These are phyloP conservation scores for Eutypella sp. DNA, from an alignment of 2,329 filamentous ascomycete species.

Conservation along the genomic window DNA sequence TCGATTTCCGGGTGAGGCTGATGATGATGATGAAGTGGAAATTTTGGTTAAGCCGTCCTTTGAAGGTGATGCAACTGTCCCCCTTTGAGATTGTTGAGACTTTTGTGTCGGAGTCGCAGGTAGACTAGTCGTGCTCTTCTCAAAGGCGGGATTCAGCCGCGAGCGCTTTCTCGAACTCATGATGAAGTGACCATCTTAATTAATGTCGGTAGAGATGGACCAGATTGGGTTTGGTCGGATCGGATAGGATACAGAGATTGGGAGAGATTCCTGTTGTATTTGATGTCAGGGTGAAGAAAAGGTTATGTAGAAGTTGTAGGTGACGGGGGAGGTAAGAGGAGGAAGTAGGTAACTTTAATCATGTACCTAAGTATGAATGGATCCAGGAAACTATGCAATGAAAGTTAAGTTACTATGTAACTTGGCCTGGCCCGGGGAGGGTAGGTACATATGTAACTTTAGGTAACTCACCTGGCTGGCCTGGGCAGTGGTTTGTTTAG, in stretches of 20 bases:
- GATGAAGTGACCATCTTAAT: constrained; percentile 8
- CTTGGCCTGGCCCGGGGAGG: too few species aligned
- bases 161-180: constrained; percentile 40
- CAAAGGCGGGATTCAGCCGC: constrained; percentile 30
- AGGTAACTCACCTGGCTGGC: too few species aligned
- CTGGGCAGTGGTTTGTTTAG: too few species aligned
- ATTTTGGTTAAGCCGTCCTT: neutral
- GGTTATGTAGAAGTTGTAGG: too few species aligned
- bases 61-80: constrained; percentile 20
- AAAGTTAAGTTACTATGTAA: too few species aligned
- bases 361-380: too few species aligned
- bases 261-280: neutral
- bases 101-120: too few species aligned
- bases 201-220: neutral
- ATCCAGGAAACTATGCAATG: too few species aligned
- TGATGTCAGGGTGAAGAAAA: neutral
- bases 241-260: too few species aligned
- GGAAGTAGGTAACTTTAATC: neutral
- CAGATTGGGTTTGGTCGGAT: too few species aligned
- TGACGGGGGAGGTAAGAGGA: neutral
- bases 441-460: too few species aligned
- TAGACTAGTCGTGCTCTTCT: constrained; percentile 16
- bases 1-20: constrained; percentile 4
- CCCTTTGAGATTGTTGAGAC: too few species aligned
- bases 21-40: neutral